Percentiles rank a stretch among this genome's conserved stretches.
Evolutionary conservation across 1,284 basidiomycete species (phyloP).

Genomic region (Coriolopsis trogii): DNA sequence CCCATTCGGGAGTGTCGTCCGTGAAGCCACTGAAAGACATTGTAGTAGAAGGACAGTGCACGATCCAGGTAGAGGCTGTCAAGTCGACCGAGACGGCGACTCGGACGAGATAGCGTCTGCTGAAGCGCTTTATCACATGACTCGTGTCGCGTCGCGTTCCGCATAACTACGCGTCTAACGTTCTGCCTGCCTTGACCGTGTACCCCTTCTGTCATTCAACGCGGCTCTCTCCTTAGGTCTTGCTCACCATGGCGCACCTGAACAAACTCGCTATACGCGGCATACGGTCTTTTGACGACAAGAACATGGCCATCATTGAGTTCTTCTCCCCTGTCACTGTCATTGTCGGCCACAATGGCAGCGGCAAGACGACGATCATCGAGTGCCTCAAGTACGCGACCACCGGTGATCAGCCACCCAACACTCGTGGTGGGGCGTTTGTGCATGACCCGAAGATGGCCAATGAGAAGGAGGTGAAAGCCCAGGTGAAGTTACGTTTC

Average conservation of each 20-base stretch:
- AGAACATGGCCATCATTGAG: conserved; percentile 92
- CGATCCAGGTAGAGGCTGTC: no score
- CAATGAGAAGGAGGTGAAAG: conserved; percentile 97
- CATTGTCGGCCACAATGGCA: conserved; percentile 98
- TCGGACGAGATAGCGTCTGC: conserved; percentile 4
- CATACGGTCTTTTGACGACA: conserved; percentile 94
- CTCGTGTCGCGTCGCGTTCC: conserved; percentile 21
- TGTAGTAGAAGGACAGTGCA: background rate
- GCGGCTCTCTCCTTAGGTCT: background rate
- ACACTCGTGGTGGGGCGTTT: conserved; percentile 97
- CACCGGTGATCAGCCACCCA: conserved; percentile 96
- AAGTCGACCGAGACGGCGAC: no score
- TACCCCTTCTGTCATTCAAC: background rate
- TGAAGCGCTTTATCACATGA: conserved; percentile 11
- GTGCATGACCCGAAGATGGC: conserved; percentile 99
- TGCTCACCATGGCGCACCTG: conserved; percentile 69
- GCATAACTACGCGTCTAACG: background rate
- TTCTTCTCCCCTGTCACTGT: conserved; percentile 98
- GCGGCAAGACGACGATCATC: conserved; percentile 99
- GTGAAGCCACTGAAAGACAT: conserved; percentile 35
- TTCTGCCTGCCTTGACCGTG: background rate
- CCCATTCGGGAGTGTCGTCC: conserved; percentile 69
- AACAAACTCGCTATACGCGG: conserved; percentile 89
- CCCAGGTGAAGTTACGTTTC: conserved; percentile 95
- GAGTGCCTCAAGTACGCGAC: conserved; percentile 99